A percentile compares a stretch with the other conserved stretches of the same genome.
These are phyloP conservation scores for Schizonepeta tenuifolia DNA, from an alignment of 257 asterid genomes.

Conservation along the genomic window DNA sequence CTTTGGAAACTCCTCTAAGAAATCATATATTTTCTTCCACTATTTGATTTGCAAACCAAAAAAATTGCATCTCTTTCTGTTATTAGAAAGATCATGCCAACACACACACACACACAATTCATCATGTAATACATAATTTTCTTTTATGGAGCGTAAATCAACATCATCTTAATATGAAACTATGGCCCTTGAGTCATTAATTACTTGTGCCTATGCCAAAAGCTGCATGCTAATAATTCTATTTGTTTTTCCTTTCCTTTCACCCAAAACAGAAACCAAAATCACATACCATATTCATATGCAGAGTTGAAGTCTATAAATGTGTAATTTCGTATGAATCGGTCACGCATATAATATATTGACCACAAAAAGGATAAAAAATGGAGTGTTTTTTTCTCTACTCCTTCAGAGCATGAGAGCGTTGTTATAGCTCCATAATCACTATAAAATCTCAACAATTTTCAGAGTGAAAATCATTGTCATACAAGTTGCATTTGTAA, in stretches of 20 bases:
- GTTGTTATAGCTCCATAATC: neutral
- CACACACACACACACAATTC: neutral
- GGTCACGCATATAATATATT: neutral
- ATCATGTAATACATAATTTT: too few relatives aligned
- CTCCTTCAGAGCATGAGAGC: neutral
- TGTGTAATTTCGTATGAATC: neutral
- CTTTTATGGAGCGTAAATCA: too few relatives aligned
- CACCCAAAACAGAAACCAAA: neutral
- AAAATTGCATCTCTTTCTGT: constrained; percentile 21
- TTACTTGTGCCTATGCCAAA: neutral
- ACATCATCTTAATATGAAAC: neutral
- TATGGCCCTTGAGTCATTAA: neutral
- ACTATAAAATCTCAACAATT: neutral
- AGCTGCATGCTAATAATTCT: neutral
- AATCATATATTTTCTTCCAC: neutral
- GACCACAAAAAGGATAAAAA: neutral
- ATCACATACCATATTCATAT: too few relatives aligned
- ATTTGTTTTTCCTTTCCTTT: neutral
- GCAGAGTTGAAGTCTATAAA: neutral
- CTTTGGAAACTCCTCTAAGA: constrained; percentile 10
- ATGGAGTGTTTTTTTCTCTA: neutral
- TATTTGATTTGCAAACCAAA: constrained; percentile 13
- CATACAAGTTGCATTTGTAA: constrained; percentile 9
- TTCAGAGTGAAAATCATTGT: neutral
- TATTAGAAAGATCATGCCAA: constrained; percentile 16